phyloP scores from a whole-genome alignment of 257 asterid species.

The Fraxinus cuspidata region DNA sequence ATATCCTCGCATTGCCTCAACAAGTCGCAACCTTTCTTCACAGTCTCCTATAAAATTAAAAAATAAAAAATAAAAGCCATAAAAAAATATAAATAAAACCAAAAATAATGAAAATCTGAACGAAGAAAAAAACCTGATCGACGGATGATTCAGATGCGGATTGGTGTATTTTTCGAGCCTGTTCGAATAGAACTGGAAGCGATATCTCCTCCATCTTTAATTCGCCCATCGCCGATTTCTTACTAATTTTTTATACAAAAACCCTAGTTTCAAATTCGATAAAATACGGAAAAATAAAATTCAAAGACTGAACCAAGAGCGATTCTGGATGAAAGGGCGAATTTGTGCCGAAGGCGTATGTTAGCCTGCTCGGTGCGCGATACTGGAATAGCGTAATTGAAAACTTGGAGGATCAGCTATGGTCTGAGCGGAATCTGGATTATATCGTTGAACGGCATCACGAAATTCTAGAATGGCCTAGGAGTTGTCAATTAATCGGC shows the following conservation, averaged over 20 bases:
- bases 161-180: slow-evolving; percentile 53
- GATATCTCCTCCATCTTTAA: slow-evolving; percentile 58
- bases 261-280: not conserved
- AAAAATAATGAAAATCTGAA: not conserved
- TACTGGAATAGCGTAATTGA: not conserved
- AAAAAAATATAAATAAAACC: not conserved
- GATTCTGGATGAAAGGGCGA: slow-evolving; percentile 7
- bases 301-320: slow-evolving; percentile 8
- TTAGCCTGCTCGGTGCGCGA: slow-evolving; percentile 11
- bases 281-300: slow-evolving; percentile 2
- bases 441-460: not conserved
- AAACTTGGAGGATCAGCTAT: not conserved
- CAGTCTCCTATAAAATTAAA: slow-evolving; percentile 49
- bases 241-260: not conserved
- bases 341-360: slow-evolving; percentile 31
- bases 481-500: not conserved
- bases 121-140: slow-evolving; percentile 46
- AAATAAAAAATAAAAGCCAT: not conserved
- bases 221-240: slow-evolving; percentile 39
- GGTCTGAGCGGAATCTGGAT: not conserved
- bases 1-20: slow-evolving; percentile 81
- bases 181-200: slow-evolving; percentile 57
- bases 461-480: not conserved
- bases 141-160: slow-evolving; percentile 52
- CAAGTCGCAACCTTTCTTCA: slow-evolving; percentile 70